Base-by-base conservation (phyloP, 2,329 filamentous ascomycete genomes). In the Rhinocladiella mackenziei region DNA sequence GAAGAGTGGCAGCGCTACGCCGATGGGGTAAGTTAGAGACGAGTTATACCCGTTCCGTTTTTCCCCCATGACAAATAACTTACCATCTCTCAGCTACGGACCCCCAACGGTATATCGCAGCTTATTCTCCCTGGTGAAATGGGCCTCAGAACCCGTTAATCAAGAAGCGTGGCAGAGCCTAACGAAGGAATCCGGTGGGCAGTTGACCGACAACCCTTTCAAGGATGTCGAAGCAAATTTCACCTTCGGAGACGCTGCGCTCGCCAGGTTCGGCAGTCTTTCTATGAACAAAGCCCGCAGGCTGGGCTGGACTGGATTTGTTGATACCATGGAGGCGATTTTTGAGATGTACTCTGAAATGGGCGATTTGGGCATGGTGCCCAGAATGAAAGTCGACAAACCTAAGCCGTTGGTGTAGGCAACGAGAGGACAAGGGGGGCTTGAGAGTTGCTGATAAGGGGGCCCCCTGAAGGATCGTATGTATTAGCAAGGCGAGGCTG, bases 101-200 rank as follows among this genome's bases (percentile, higher is more conserved):
- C 68, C 72, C 0, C 62, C 64, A 5, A 59, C 54, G 4, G 65
- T 59, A 4, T 57, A 67, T 8, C 63, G 65, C 0, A 62, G 62
- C 10, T 61, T 60, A 0, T 74, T 71, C 49, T 66, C 59, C 1
- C 55, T 77, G 0, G 58, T 62, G 0, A 61, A 69, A 13, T 77
- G 74, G 74, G 69, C 72, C 0, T 59, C 65, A 39, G 56, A 65
- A 31, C 56, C 61, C 0, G 65, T 69, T 23, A 71, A 75, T 3
- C 58, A 66, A 30, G 53, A 65, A 14, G 67, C 69, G 1, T 76
- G 73, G 73, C 59, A 60, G 28, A 65, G 70, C 45, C 58, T 77
- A 4, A 64, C 65, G 26, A 48, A 62, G 39, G 59, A 67, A 53
- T 58, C 76, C 45, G 57, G 62, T 2, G 50, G 50, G 3, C 54